Evolutionary conservation across 371 early-diverging fungal genomes (phyloP), one percentile per base, ranked within the genome.

Genomic region (Batkoa obscura): DNA sequence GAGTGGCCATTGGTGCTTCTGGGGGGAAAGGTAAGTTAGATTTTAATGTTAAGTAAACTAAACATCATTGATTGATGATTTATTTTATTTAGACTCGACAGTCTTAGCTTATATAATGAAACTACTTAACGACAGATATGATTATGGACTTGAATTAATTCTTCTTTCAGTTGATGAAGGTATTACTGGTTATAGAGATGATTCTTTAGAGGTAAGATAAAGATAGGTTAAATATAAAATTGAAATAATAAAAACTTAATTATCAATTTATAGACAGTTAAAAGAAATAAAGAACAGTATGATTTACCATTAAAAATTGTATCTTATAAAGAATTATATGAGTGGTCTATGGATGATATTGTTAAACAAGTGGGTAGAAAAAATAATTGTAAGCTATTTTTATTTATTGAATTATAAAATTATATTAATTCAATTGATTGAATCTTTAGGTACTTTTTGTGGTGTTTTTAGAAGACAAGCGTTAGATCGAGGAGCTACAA

Each of bases 161-260:
- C 70, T 99, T 33, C 71, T 99, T 9, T 92, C 95, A 17, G 83
- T 99, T n/a, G 99, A 99, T 72, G 99, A 99, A 73, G 99, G 99
- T 31, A 99, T 99, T 60, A 80, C 88, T 6, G 99, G 99, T 38
- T 99, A 99, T 68, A 75, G 99, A 62, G 99, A 99, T 71, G 93
- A 98, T 68, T 96, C 97, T 2, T 76, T 99, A 30, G 95, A 95
- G 68, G 76, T 75, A 53, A 34, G 49, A n/a, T n/a, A n/a, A n/a
- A n/a, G n/a, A n/a, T n/a, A n/a, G n/a, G n/a, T n/a, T n/a, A n/a
- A n/a, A n/a, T n/a, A n/a, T n/a, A n/a, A 8, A 30, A 33, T 10
- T 65, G 15, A 38, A 56, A 42, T 31, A 0, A 34, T 51, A 56
- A 41, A 32, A 31, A 47, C 12, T 15, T 38, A 35, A 32, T 47